A percentile compares a stretch with the other conserved stretches of the same genome.
Conservation (phyloP, 306 rosid species). For the Leucaena leucocephala region DNA sequence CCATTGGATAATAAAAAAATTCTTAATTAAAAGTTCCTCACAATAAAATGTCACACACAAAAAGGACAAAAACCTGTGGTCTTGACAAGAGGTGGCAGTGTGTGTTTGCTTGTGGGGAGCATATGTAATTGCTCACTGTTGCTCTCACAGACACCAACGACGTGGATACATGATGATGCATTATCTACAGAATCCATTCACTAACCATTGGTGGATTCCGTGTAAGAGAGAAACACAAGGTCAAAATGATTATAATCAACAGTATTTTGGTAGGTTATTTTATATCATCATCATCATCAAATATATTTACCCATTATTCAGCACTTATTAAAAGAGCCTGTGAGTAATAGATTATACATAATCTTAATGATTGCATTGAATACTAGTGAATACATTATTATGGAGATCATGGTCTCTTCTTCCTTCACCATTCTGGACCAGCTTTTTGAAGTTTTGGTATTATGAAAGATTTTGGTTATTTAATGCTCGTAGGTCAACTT, state of each 20-base stretch:
- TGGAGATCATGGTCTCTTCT: neutral
- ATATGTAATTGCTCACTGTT: neutral
- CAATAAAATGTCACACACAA: neutral
- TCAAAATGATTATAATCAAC: neutral
- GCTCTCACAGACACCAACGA: constrained; percentile 33
- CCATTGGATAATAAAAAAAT: neutral
- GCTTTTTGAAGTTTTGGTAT: neutral
- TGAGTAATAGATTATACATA: constrained; percentile 6
- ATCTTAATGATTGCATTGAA: neutral
- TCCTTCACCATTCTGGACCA: neutral
- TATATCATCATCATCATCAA: neutral
- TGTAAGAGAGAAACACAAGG: constrained; percentile 23
- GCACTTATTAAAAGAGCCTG: constrained; percentile 4
- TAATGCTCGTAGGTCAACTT: constrained; percentile 38
- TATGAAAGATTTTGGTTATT: constrained; percentile 30
- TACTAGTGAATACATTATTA: constrained; percentile 5
- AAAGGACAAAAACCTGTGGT: neutral
- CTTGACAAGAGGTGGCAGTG: neutral
- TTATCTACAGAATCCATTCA: neutral
- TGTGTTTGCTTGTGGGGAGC: constrained; percentile 1
- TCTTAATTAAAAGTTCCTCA: neutral
- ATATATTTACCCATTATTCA: neutral
- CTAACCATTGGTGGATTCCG: constrained; percentile 37
- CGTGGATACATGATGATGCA: neutral
- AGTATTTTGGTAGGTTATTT: neutral